Conservation (phyloP, 441 rosid species). For the Melastoma candidum region DNA sequence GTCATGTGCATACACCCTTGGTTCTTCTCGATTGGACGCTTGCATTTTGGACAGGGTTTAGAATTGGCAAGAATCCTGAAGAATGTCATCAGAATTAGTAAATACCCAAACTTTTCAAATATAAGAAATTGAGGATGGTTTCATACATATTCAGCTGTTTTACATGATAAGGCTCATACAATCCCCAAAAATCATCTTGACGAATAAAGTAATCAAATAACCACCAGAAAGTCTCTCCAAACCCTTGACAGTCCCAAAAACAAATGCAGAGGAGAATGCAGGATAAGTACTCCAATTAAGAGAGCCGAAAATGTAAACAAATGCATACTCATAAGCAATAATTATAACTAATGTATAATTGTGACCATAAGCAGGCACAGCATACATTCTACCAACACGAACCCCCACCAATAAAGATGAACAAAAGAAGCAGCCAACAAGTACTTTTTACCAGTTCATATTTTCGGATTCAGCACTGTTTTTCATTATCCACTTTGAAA, state of each 20-base stretch:
- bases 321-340: too few relatives aligned
- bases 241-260: too few relatives aligned
- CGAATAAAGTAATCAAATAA: neutral
- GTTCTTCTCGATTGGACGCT: conserved; percentile 97
- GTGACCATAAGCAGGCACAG: too few relatives aligned
- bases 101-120: too few relatives aligned
- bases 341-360: too few relatives aligned
- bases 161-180: neutral
- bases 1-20: conserved; percentile 99
- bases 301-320: too few relatives aligned
- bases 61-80: conserved; percentile 94
- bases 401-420: too few relatives aligned
- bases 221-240: neutral
- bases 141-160: neutral
- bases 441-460: conserved; percentile 63
- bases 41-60: conserved; percentile 97
- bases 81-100: conserved; percentile 4
- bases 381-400: too few relatives aligned
- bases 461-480: conserved; percentile 96
- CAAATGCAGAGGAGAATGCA: too few relatives aligned
- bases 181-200: too few relatives aligned
- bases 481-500: conserved; percentile 85
- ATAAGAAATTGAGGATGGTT: too few relatives aligned
- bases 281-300: too few relatives aligned
- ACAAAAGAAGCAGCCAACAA: neutral